A percentile compares a stretch with the other conserved stretches of the same genome.
phyloP scores from a whole-genome alignment of 106 monocot species.

The Allium fistulosum region DNA sequence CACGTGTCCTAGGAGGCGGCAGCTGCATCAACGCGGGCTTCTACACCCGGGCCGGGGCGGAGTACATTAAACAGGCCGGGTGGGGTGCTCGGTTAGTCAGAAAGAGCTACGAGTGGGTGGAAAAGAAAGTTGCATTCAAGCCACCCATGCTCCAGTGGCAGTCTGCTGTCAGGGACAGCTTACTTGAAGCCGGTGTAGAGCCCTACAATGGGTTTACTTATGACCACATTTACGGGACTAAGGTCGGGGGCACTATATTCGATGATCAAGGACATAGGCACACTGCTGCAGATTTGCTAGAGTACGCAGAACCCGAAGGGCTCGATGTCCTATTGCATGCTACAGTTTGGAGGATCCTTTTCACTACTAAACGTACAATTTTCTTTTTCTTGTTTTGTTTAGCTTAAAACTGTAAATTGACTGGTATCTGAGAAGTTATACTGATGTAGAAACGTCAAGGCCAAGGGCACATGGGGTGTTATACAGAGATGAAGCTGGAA shows the following conservation, averaged over 20 bases:
- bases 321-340: slow-evolving; percentile 53
- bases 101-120: slow-evolving; percentile 2
- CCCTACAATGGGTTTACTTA: slow-evolving; percentile 21
- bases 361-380: slow-evolving; percentile 10
- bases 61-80: background rate
- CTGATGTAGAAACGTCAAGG: slow-evolving; percentile 10
- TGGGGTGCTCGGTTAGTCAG: background rate
- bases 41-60: slow-evolving; percentile 12
- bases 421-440: too few species aligned
- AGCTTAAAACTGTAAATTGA: too few species aligned
- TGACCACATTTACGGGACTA: slow-evolving; percentile 16
- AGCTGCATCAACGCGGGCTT: slow-evolving; percentile 25
- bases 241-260: slow-evolving; percentile 17
- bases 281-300: slow-evolving; percentile 41
- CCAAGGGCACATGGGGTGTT: slow-evolving; percentile 50
- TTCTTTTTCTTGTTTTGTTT: background rate
- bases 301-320: slow-evolving; percentile 15
- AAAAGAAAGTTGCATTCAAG: slow-evolving; percentile 6
- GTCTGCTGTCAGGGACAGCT: slow-evolving; percentile 49
- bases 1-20: slow-evolving; percentile 17
- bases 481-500: slow-evolving; percentile 40
- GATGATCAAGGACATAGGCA: slow-evolving; percentile 16
- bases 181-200: slow-evolving; percentile 28
- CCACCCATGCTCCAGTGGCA: slow-evolving; percentile 55
- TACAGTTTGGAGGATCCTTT: slow-evolving; percentile 32